Base-by-base conservation (phyloP, 352 stramenopile species). In the Plasmopara viticola region DNA sequence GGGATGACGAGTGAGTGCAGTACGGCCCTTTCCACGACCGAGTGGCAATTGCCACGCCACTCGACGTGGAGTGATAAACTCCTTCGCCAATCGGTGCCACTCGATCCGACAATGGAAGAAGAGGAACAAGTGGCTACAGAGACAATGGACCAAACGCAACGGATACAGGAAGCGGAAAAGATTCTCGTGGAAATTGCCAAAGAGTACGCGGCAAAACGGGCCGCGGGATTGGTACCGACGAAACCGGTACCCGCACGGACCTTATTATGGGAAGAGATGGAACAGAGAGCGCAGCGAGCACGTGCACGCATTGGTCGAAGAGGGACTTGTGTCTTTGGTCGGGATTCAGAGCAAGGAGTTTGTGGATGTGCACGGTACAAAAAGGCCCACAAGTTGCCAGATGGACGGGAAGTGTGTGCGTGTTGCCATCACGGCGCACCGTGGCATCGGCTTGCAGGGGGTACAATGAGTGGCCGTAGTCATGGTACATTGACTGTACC, bases 201-300 rank as follows among this genome's bases (percentile, higher is more conserved):
- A 10, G 82, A 93, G 45, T 93, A 86, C 53, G 74, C 82, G 2
- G 82, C 78, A 13, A 93, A 93, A 54, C 65, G 82, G 37, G 79
- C 79, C 2, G 80, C 76, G 1, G 82, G 82, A 0, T 62, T 93
- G 6, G 82, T 93, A 5, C 82, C 82, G 10, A 82, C 68, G 2
- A 76, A 74, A 47, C 82, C 82, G 0, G 76, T 90, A 14, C 82
- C 82, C 0, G 79, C 82, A 40, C 68, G 79, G 5, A 88, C 79
- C 9, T 57, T 93, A 35, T 51, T 93, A n/a, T 93, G 82, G 82
- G 72, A 93, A 45, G 82, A 93, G 45, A 63, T 89, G 51, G 75
- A 81, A 18, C 51, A 58, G 30, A 50, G 67, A 42, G 71, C 62
- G n/a, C 62, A 78, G 47, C 72, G 70, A 6, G 60, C 45, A 33